phyloP scores from a whole-genome alignment of 2,329 filamentous ascomycete species.

The Aspergillus clavatus region DNA sequence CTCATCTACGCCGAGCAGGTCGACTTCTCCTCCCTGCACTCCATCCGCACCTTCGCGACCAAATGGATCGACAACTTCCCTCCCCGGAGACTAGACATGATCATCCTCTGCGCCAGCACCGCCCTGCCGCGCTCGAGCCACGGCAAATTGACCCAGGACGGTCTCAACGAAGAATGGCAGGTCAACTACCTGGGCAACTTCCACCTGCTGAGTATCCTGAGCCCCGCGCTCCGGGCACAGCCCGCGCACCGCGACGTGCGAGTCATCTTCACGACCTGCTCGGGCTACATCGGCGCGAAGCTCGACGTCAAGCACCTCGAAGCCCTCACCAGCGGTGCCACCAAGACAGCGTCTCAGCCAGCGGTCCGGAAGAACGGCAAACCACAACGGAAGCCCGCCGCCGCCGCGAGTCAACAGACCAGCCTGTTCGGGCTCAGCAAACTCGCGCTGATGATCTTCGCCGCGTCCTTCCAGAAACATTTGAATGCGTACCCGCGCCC shows the following conservation, averaged over 20 bases:
- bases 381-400: conserved; percentile 33
- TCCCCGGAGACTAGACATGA: conserved; percentile 80
- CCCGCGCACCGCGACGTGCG: conserved; percentile 91
- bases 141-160: conserved; percentile 64
- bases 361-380: neutral
- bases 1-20: conserved; percentile 95
- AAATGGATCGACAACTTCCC: conserved; percentile 97
- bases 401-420: conserved; percentile 12
- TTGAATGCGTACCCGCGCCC: conserved; percentile 77
- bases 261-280: conserved; percentile 79
- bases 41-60: conserved; percentile 86
- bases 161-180: conserved; percentile 85
- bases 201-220: conserved; percentile 85
- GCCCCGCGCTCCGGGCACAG: conserved; percentile 82
- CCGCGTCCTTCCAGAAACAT: conserved; percentile 86
- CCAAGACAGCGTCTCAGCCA: neutral
- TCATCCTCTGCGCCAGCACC: conserved; percentile 80
- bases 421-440: conserved; percentile 59
- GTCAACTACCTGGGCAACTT: conserved; percentile 95
- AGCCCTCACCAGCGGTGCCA: neutral
- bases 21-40: conserved; percentile 81
- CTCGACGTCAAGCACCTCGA: conserved; percentile 45
- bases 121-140: conserved; percentile 53
- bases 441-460: conserved; percentile 83
- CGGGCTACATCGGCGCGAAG: conserved; percentile 76